Base-by-base conservation (phyloP, 1,284 basidiomycete species). In the Mixia osmundae region DNA sequence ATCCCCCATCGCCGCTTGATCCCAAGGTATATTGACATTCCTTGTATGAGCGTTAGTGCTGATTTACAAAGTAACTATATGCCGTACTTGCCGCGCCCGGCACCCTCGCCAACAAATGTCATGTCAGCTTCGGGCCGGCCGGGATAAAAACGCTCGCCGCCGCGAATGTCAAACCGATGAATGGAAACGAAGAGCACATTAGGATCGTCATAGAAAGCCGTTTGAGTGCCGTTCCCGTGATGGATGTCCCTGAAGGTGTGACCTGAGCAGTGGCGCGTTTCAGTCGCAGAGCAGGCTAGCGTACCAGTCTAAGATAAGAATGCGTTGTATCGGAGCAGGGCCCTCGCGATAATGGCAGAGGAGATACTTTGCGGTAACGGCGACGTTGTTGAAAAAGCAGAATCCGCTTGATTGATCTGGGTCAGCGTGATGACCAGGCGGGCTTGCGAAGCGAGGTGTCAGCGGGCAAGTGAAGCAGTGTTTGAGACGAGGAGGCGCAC, bases 331-430 rank as follows among this genome's bases (percentile, higher is more conserved):
- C 32, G 51, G 41, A 72, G 62, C 50, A n/a, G n/a, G n/a, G n/a
- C n/a, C n/a, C 75, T 78, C 21, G 72, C 68, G 24, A 76, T 85
- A 54, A 67, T 71, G 30, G 10, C 52, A 44, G 22, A 50, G 47
- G 1, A 60, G 40, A 40, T 43, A 52, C 15, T 49, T 50, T 0
- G 79, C 68, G 1, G 87, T 87, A 5, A 99, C 76, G 2, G 89
- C 77, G 15, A 91, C 87, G 50, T 99, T 99, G 58, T 99, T 99
- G 62, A 83, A 94, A 61, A 99, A 87, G 58, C 91, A 97, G 57
- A 99, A 99, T 1, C 91, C 91, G 79, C 94, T 94, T 50, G 83
- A 78, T 53, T 85, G 77, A 45, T 89, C 76, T 2, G 91, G 91
- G 56, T 99, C 91, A 14, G 91, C 89, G 50, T 99, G 91, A 54